phyloP scores from a whole-genome alignment of 768 basidiomycete species.

The Amanita subjunquillea region DNA sequence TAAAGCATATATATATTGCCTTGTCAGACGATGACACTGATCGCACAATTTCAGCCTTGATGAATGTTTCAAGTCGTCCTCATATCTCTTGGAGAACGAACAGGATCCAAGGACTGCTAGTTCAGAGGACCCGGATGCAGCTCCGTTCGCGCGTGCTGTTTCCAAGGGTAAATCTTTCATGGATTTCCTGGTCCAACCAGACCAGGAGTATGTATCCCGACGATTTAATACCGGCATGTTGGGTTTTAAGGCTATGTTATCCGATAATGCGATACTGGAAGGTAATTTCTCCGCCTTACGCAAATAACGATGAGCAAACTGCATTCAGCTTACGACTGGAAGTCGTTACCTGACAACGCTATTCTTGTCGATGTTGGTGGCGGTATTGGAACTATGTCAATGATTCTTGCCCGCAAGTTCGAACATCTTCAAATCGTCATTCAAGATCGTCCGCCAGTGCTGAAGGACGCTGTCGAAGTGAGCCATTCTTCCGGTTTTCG shows the following conservation, averaged over 20 bases:
- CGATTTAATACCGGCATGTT: slow-evolving; percentile 17
- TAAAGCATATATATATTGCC: not conserved
- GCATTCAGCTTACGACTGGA: slow-evolving; percentile 16
- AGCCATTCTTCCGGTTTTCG: not conserved
- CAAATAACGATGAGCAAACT: not conserved
- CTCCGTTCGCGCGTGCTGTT: slow-evolving; percentile 13
- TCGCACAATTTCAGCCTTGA: slow-evolving; percentile 9
- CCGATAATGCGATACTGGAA: slow-evolving; percentile 11
- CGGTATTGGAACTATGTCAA: slow-evolving; percentile 15
- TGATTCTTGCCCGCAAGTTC: slow-evolving; percentile 11
- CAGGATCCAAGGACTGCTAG: slow-evolving; percentile 11
- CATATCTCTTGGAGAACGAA: slow-evolving; percentile 16
- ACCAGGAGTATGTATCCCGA: slow-evolving; percentile 15
- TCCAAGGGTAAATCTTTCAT: slow-evolving; percentile 9
- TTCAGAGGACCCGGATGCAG: slow-evolving; percentile 10
- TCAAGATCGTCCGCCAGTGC: slow-evolving; percentile 14
- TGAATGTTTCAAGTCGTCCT: slow-evolving; percentile 14
- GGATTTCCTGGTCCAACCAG: slow-evolving; percentile 12
- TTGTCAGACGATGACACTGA: not conserved
- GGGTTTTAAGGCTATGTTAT: slow-evolving; percentile 12
- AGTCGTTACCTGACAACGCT: slow-evolving; percentile 10
- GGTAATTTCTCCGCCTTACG: slow-evolving; percentile 7
- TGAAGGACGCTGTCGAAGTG: slow-evolving; percentile 8
- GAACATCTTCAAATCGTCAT: slow-evolving; percentile 13
- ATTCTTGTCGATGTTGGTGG: slow-evolving; percentile 22